Evolutionary conservation across 192 early-diverging fungal genomes (phyloP).

Genomic region (Coemansia sp.): DNA sequence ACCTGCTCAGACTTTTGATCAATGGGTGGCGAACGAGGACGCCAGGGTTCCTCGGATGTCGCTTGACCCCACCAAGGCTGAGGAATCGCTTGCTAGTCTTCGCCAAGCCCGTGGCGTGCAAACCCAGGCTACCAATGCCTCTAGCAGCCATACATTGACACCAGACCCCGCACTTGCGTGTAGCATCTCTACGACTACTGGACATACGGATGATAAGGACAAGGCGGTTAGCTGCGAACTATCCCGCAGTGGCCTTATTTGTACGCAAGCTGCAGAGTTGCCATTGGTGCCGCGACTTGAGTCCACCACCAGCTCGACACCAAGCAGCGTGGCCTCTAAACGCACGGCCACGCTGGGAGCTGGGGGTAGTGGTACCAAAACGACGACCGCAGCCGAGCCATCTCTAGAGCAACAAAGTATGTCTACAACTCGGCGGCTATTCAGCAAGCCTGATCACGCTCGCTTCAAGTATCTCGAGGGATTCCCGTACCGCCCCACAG

Average conservation of each 20-base stretch:
- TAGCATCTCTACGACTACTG: neutral
- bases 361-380: neutral
- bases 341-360: neutral
- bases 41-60: slow-evolving; percentile 31
- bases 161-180: neutral
- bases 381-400: too few relatives aligned
- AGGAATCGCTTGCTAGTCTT: slow-evolving; percentile 25
- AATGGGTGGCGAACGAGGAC: slow-evolving; percentile 67
- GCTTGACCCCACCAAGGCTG: slow-evolving; percentile 32
- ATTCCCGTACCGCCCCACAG: slow-evolving; percentile 62
- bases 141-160: neutral
- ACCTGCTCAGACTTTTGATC: slow-evolving; percentile 59
- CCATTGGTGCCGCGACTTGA: slow-evolving; percentile 1
- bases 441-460: slow-evolving; percentile 26
- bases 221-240: neutral
- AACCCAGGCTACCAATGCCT: neutral
- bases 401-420: neutral
- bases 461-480: slow-evolving; percentile 67
- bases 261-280: neutral
- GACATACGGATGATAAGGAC: neutral
- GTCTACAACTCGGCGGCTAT: neutral
- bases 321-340: neutral
- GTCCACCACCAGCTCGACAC: neutral
- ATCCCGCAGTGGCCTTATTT: neutral
- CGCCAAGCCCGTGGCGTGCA: slow-evolving; percentile 13